Evolutionary conservation across 345 rosid genomes (phyloP).

Genomic region (Turritis glabra): DNA sequence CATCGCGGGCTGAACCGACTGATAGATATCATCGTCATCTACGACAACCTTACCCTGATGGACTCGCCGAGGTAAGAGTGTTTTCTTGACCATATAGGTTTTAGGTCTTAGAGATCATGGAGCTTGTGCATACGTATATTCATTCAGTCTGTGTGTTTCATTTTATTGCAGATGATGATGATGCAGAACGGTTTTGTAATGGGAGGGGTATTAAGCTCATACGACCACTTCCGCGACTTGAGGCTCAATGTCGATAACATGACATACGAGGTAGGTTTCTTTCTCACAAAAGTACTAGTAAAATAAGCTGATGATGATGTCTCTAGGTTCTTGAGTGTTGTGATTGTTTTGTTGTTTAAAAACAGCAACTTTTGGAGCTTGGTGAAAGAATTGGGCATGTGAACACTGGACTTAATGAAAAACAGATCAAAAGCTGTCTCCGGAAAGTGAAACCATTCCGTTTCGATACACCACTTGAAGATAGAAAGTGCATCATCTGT

Average conservation of each 20-base stretch:
- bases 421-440: constrained; percentile 69
- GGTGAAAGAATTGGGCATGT: constrained; percentile 91
- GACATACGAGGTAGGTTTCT: constrained; percentile 43
- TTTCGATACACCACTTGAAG: constrained; percentile 40
- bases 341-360: constrained; percentile 17
- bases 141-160: not conserved
- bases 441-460: constrained; percentile 53
- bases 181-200: constrained; percentile 42
- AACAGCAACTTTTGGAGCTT: constrained; percentile 85
- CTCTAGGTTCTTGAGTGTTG: not conserved
- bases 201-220: constrained; percentile 39
- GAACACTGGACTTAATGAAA: constrained; percentile 73
- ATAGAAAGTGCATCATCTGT: constrained; percentile 80
- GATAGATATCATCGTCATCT: constrained; percentile 66
- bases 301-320: not conserved
- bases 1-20: constrained; percentile 47
- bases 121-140: not conserved
- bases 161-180: constrained; percentile 40
- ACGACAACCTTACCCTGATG: constrained; percentile 80
- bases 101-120: not conserved
- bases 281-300: not conserved
- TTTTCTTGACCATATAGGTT: not conserved
- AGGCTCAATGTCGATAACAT: constrained; percentile 50
- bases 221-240: constrained; percentile 42
- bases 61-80: constrained; percentile 68